These are phyloP conservation scores for Coemansia erecta DNA, from an alignment of 192 early-diverging fungal genomes.

Conservation along the genomic window DNA sequence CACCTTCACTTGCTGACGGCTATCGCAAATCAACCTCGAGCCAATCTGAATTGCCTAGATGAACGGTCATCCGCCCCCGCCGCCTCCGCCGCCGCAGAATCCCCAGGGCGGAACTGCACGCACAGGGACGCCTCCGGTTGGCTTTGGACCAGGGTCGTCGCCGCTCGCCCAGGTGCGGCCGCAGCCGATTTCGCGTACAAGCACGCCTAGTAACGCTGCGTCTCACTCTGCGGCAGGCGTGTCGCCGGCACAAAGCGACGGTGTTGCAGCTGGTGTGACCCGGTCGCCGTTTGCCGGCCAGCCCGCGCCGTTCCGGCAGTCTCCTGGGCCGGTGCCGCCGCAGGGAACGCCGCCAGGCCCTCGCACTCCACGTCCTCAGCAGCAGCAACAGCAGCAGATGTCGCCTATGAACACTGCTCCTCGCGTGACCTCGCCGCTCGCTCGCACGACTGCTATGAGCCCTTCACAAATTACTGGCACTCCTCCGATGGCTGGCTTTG, in stretches of 20 bases:
- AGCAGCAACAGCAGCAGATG: not conserved
- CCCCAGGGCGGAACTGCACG: slow-evolving; percentile 19
- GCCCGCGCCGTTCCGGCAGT: slow-evolving; percentile 29
- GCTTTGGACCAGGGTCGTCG: slow-evolving; percentile 50
- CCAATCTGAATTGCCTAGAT: slow-evolving; percentile 6
- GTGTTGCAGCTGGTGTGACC: not conserved
- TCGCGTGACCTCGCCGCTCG: slow-evolving; percentile 42
- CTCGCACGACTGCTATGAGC: slow-evolving; percentile 16
- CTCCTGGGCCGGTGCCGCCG: slow-evolving; percentile 19
- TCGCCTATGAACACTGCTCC: slow-evolving; percentile 6
- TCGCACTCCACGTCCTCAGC: slow-evolving; percentile 10
- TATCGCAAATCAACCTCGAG: not conserved
- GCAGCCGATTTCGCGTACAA: slow-evolving; percentile 37
- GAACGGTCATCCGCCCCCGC: slow-evolving; percentile 32
- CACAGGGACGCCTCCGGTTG: slow-evolving; percentile 37
- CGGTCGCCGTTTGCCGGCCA: slow-evolving; percentile 42
- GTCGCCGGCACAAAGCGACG: slow-evolving; percentile 16
- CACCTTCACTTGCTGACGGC: too few species aligned
- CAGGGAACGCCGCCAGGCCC: slow-evolving; percentile 18
- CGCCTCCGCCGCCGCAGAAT: slow-evolving; percentile 22
- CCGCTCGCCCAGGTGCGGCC: slow-evolving; percentile 45
- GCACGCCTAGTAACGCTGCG: slow-evolving; percentile 28
- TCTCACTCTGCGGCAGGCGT: slow-evolving; percentile 5
- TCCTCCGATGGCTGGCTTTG: slow-evolving; percentile 13
- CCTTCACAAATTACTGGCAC: slow-evolving; percentile 2